A percentile compares a stretch with the other conserved stretches of the same genome.
These are phyloP conservation scores for Elaeis oleifera DNA, from an alignment of 202 grass and related monocot genomes.

Conservation along the genomic window DNA sequence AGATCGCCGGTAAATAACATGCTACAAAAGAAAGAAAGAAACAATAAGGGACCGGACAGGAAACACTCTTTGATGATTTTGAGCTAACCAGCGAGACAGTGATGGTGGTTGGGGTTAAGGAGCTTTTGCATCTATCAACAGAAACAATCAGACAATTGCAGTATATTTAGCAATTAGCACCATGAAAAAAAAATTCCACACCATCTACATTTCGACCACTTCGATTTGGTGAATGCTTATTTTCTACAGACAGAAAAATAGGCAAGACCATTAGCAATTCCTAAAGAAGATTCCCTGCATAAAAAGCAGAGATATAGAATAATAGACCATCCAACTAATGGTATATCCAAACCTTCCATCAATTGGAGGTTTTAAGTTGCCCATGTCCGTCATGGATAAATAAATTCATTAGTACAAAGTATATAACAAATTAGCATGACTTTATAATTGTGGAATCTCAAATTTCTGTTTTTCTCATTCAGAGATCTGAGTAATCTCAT, in stretches of 20 bases:
- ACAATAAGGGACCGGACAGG: background rate
- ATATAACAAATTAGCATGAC: background rate
- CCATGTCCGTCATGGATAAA: conserved; percentile 46
- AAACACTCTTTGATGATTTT: conserved; percentile 70
- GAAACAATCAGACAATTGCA: conserved; percentile 26
- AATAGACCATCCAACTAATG: conserved; percentile 51
- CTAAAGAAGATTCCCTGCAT: no score
- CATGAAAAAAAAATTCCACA: conserved; percentile 17
- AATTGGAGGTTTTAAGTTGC: conserved; percentile 56
- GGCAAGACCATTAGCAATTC: no score
- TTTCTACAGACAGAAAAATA: conserved; percentile 30
- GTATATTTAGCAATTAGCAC: background rate
- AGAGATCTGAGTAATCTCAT: conserved; percentile 47
- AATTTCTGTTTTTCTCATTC: no score
- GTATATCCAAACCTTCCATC: conserved; percentile 79
- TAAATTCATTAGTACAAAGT: conserved; percentile 1
- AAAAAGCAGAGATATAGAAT: background rate
- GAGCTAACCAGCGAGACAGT: conserved; percentile 69
- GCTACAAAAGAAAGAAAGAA: background rate
- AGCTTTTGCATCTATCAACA: conserved; percentile 45
- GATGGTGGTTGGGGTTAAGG: conserved; percentile 48
- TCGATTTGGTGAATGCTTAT: conserved; percentile 59
- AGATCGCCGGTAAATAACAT: background rate
- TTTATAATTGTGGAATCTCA: no score
- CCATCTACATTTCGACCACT: conserved; percentile 51